Evolutionary conservation across 1,139 yeast species (phyloP), one percentile per base, ranked within the genome.

Genomic region (Candida sp.): DNA sequence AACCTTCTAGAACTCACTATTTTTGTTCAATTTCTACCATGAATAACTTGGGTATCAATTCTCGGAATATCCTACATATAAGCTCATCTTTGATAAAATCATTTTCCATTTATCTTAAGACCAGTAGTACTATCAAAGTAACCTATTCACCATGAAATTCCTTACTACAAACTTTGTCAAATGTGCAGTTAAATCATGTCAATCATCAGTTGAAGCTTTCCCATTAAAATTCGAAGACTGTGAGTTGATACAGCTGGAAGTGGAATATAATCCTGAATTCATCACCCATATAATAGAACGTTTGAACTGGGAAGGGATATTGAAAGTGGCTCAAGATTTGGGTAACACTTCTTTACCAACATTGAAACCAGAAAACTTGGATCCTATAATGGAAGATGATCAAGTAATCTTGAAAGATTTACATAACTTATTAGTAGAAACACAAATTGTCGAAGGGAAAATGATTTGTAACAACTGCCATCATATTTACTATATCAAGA

Each of bases 151-250:
- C 19, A 91, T 93, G 99, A 93, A 93, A 70, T 84, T 93, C 57
- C 72, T 93, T 36, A 91, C 99, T 29, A 88, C 98, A 36, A 93
- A 95, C 64, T 95, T 93, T 64, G 95, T 93, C 49, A 90, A 87
- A 63, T 93, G 99, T 65, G 93, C 98, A 0, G 87, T 90, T 49
- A 84, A 86, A 57, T 60, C 81, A 5, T 93, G 99, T 60, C 88
- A 85, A 45, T 70, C 82, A 25, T 78, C 93, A 7, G 77, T 81
- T 27, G 81, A 82, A 5, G 81, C 95, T 19, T 93, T 90, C 61
- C 99, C 99, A 1, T 75, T 93, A 45, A 72, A 75, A 50, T 91
- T 77, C 61, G 68, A 78, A 44, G 89, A 86, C 44, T 84, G 93
- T 56, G 79, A 85, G 53, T 70, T 93, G 41, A 84, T 79, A 15